A percentile compares a stretch with the other conserved stretches of the same genome.
Evolutionary conservation across 257 asterid species (phyloP).

Genomic region (Solanum piurae): DNA sequence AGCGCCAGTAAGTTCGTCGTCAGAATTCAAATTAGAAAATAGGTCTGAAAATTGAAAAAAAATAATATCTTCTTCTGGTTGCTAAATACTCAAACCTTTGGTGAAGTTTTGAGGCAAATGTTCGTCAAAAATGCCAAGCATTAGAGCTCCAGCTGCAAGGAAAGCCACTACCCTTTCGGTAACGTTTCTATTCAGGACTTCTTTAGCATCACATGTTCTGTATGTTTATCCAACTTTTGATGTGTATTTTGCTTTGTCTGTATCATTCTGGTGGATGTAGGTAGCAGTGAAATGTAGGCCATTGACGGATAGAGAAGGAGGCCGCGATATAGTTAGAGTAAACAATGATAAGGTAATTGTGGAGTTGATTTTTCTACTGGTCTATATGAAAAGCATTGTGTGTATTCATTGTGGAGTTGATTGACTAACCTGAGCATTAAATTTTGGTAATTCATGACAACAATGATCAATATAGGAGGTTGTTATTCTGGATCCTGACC

Average conservation of each 20-base stretch:
- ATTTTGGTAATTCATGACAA: background rate
- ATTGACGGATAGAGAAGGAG: conserved; percentile 51
- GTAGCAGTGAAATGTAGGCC: conserved; percentile 97
- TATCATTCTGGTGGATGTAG: conserved; percentile 15
- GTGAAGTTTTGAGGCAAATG: conserved; percentile 30
- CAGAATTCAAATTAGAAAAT: background rate
- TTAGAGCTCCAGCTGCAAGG: conserved; percentile 69
- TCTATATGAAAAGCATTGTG: background rate
- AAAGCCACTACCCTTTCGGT: conserved; percentile 74
- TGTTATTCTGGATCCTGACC: conserved; percentile 86
- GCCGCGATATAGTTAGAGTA: conserved; percentile 70
- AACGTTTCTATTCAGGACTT: conserved; percentile 3
- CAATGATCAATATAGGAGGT: conserved; percentile 54
- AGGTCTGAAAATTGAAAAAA: background rate
- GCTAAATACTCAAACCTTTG: background rate
- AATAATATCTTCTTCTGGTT: background rate
- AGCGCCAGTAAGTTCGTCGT: background rate
- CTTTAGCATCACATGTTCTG: background rate
- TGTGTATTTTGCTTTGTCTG: background rate
- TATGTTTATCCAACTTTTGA: background rate
- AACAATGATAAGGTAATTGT: conserved; percentile 53
- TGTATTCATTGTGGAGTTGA: background rate
- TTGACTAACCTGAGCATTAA: background rate
- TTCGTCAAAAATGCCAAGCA: conserved; percentile 55
- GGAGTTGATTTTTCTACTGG: background rate